Conservation (phyloP, 352 stramenopile species). For the Phytophthora aleatoria region DNA sequence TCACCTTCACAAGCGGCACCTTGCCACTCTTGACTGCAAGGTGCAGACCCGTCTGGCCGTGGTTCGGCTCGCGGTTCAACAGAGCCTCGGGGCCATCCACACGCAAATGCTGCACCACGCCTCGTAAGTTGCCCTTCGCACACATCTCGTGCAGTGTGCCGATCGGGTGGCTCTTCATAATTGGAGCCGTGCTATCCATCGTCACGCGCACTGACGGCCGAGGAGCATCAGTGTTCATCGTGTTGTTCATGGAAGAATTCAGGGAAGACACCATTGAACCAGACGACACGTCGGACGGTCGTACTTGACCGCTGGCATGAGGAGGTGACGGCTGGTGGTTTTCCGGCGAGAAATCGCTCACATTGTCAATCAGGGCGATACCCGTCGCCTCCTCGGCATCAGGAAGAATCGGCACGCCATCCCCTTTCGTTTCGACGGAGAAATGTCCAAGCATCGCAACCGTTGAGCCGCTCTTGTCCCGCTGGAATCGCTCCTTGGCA, state of each 20-base stretch:
- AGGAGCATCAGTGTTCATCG: slow-evolving; percentile 43
- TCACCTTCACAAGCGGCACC: slow-evolving; percentile 80
- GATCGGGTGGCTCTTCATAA: slow-evolving; percentile 82
- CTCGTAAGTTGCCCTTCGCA: slow-evolving; percentile 79
- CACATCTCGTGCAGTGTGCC: slow-evolving; percentile 83
- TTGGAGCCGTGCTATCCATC: slow-evolving; percentile 66
- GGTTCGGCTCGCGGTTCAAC: slow-evolving; percentile 79
- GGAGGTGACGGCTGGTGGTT: slow-evolving; percentile 35
- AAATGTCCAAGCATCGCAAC: slow-evolving; percentile 78
- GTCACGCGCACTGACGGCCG: slow-evolving; percentile 73
- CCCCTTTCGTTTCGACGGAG: slow-evolving; percentile 57
- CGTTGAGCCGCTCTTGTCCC: slow-evolving; percentile 61
- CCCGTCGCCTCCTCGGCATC: slow-evolving; percentile 53
- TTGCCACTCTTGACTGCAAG: slow-evolving; percentile 86
- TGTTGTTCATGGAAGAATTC: slow-evolving; percentile 45
- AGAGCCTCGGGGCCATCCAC: slow-evolving; percentile 72
- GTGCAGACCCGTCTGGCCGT: slow-evolving; percentile 83
- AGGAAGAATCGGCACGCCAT: slow-evolving; percentile 61
- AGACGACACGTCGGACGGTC: slow-evolving; percentile 41
- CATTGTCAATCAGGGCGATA: slow-evolving; percentile 65
- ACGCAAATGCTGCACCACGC: slow-evolving; percentile 75
- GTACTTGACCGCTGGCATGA: slow-evolving; percentile 36
- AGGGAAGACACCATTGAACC: slow-evolving; percentile 37
- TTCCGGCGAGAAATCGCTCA: slow-evolving; percentile 46
- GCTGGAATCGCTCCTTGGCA: slow-evolving; percentile 36